Base-by-base conservation (phyloP, 495 filamentous ascomycete genomes). In the Aspergillus carlsbadensis region DNA sequence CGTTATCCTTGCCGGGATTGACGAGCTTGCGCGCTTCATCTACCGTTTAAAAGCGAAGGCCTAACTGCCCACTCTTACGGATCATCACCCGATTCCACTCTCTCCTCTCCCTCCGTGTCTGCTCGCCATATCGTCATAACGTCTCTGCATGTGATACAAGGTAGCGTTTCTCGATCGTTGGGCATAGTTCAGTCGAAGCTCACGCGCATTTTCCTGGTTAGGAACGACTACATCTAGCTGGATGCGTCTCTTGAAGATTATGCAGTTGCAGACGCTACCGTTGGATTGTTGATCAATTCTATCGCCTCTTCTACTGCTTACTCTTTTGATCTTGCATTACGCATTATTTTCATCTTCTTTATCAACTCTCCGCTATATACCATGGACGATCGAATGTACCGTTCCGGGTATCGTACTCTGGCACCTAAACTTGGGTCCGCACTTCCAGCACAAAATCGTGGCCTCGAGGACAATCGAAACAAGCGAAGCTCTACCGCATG, bases 401-500 rank as follows among this genome's bases (percentile, higher is more conserved):
- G 66, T 39, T 52, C 60, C 14, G 36, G 18, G 26, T 66, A 69
- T 55, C 66, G 71, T 49, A 61, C 70, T 42, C 66, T 76, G 56
- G 73, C 73, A 17, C 73, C 73, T 47, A 65, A 70, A 22, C 59
- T 59, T 13, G 45, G 45, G 18, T 42, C 49, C 15, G 65, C 57
- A 3, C 34, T 42, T 37, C 63, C 56, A 22, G 43, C 60, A 14
- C 55, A 60, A 40, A 59, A 45, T 17, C 43, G 56, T 18, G 41
- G 53, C 14, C 39, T 64, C 15, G 74, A 76, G 21, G 73, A 78
- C 10, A 57, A 52, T 34, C 66, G 70, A 44, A 70, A 68, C 43
- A 76, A 70, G 50, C 63, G 75, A 52, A 73, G 70, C 8, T 76
- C 73, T 10, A 70, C 69, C 11, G 75, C 75, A 20, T 78, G 75